These are phyloP conservation scores for Nidularia pulvinata DNA, from an alignment of 768 basidiomycete species.

Conservation along the genomic window DNA sequence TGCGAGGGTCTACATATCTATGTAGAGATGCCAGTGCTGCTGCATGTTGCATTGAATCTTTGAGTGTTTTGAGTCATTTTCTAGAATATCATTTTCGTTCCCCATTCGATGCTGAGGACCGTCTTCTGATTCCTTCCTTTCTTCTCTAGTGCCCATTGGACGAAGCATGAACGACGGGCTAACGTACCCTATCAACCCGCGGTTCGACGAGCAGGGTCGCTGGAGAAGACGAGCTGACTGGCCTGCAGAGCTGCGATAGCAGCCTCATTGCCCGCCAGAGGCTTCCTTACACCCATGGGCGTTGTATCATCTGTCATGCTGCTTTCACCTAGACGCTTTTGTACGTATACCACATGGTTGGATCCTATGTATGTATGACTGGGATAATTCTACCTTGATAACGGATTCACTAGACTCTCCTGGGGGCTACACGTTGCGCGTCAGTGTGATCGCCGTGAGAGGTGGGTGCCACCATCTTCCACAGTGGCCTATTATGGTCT, in stretches of 20 bases:
- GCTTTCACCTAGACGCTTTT: neutral
- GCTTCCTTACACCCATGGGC: too few relatives aligned
- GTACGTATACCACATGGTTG: neutral
- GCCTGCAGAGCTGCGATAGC: constrained; percentile 64
- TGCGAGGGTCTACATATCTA: too few relatives aligned
- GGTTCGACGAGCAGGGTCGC: constrained; percentile 69
- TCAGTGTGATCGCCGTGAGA: too few relatives aligned
- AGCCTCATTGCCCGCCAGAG: too few relatives aligned
- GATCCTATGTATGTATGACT: neutral
- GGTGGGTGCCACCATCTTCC: too few relatives aligned
- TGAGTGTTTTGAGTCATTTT: constrained; percentile 2
- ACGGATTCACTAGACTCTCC: too few relatives aligned
- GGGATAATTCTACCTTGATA: too few relatives aligned
- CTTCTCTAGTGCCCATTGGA: constrained; percentile 55
- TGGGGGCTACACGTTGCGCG: too few relatives aligned
- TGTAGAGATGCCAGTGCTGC: too few relatives aligned
- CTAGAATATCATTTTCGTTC: constrained; percentile 1
- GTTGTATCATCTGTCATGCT: too few relatives aligned
- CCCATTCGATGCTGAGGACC: neutral
- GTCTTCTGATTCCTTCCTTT: constrained; percentile 17
- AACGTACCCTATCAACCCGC: constrained; percentile 65
- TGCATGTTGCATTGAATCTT: too few relatives aligned
- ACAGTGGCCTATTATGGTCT: too few relatives aligned
- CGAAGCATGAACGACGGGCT: constrained; percentile 56
- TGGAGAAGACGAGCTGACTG: constrained; percentile 70